Base-by-base conservation (phyloP, 1,284 basidiomycete species). In the Cryptococcus sp. region DNA sequence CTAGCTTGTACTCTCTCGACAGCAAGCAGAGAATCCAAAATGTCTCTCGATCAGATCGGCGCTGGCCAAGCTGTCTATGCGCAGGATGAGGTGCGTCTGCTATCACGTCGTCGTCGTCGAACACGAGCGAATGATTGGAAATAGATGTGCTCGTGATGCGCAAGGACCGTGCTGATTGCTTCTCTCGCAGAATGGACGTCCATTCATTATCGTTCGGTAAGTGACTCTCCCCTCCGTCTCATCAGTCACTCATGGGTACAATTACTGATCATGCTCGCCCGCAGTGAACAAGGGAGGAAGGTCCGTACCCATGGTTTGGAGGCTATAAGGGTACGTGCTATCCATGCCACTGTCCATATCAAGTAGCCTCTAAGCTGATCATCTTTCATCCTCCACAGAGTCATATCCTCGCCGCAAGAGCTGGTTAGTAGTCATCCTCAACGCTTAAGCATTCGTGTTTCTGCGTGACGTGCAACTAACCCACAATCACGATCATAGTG, bases 261-360 rank as follows among this genome's bases (percentile, higher is more conserved):
- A 23, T 10, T 50, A 49, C 47, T 56, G 47, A 45, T 47, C 54
- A 53, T 25, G 64, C 65, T 51, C 55, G 61, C 20, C 4, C 16
- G 15, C 53, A 77, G 93, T 49, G 95, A 99, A 74, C 95, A 99
- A 80, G 88, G 84, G 61, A 97, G 82, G 81, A 98, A 96, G 84
- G 97, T 93, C 20, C 87, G 95, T 73, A 88, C 86, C 46, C 93
- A 98, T 82, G 96, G 96, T 59, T 80, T 90, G 64, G 91, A 96
- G 79, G 95, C 95, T 65, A 97, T 99, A 83, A 95, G 97, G 84
- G 92, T 92, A 50, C 53, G 82, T 75, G 52, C 3, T 5, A 11
- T 31, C n/a, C 16, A 49, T 23, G 46, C 13, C 8, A 25, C 49
- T 60, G 64, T 56, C 31, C 13, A 2, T 5, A 8, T 35, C 31